Conservation (phyloP, 352 stramenopile species). For the Aphanomyces astaci region DNA sequence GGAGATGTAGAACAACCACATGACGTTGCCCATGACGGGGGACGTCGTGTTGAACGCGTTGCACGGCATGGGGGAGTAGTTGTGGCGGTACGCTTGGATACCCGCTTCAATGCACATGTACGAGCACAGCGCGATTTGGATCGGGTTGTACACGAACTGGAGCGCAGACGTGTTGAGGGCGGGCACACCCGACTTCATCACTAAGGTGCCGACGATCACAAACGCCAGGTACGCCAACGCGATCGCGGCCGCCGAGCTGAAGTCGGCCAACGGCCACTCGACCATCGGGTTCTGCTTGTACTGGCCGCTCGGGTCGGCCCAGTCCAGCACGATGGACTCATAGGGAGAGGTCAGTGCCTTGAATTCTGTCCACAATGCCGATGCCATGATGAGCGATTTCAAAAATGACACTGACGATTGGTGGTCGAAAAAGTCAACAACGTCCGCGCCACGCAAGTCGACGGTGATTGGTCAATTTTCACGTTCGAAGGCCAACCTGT, state of each 20-base stretch:
- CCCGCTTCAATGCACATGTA: slow-evolving; percentile 95
- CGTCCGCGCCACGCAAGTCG: not conserved
- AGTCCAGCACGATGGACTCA: slow-evolving; percentile 43
- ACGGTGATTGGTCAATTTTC: not conserved
- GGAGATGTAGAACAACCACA: slow-evolving; percentile 98
- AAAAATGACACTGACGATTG: not conserved
- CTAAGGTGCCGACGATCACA: slow-evolving; percentile 53
- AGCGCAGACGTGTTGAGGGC: slow-evolving; percentile 69
- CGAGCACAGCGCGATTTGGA: slow-evolving; percentile 93
- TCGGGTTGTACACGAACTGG: slow-evolving; percentile 96
- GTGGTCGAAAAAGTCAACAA: not conserved
- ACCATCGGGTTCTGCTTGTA: slow-evolving; percentile 61
- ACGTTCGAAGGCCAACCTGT: not conserved
- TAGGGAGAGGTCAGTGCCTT: slow-evolving; percentile 49
- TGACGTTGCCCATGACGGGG: slow-evolving; percentile 89
- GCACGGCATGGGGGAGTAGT: slow-evolving; percentile 90
- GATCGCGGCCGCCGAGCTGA: slow-evolving; percentile 48
- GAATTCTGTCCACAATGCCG: slow-evolving; percentile 39
- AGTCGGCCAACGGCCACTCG: slow-evolving; percentile 49
- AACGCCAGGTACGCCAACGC: slow-evolving; percentile 57
- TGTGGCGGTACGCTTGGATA: slow-evolving; percentile 88
- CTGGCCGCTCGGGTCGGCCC: slow-evolving; percentile 42
- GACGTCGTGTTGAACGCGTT: slow-evolving; percentile 84
- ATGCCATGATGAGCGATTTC: not conserved
- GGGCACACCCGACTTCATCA: slow-evolving; percentile 73